Conservation (phyloP, 148 eudicot species). For the Linanthus parryae region DNA sequence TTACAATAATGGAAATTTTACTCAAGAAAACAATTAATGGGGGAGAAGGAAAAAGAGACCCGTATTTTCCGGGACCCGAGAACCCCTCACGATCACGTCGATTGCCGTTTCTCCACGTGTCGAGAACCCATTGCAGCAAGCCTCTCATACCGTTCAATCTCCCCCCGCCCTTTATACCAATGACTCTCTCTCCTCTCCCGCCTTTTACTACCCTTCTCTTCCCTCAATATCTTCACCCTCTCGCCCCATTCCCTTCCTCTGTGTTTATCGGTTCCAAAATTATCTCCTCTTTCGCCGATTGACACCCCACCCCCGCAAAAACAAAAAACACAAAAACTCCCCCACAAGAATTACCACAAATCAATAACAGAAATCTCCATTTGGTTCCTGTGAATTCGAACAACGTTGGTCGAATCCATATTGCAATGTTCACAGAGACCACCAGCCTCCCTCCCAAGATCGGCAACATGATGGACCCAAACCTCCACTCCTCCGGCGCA, state of each 20-base stretch:
- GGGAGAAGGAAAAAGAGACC: background rate
- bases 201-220: background rate
- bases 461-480: slow-evolving; percentile 20
- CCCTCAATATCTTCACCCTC: background rate
- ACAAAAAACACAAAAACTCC: background rate
- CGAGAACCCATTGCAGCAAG: background rate
- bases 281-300: background rate
- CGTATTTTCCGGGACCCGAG: background rate
- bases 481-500: slow-evolving; percentile 14
- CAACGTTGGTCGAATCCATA: no score
- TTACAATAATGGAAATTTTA: no score
- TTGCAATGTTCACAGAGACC: no score
- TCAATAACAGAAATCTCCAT: background rate
- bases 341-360: background rate
- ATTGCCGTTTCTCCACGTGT: background rate
- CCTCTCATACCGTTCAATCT: background rate
- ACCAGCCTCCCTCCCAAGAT: no score
- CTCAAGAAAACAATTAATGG: background rate
- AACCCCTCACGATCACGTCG: background rate
- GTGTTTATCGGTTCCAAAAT: background rate
- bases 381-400: no score
- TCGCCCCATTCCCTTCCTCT: background rate
- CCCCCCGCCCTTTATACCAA: background rate
- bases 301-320: background rate
- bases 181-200: background rate